These are phyloP conservation scores for Candida saitoana DNA, from an alignment of 805 yeast genomes.

Conservation along the genomic window DNA sequence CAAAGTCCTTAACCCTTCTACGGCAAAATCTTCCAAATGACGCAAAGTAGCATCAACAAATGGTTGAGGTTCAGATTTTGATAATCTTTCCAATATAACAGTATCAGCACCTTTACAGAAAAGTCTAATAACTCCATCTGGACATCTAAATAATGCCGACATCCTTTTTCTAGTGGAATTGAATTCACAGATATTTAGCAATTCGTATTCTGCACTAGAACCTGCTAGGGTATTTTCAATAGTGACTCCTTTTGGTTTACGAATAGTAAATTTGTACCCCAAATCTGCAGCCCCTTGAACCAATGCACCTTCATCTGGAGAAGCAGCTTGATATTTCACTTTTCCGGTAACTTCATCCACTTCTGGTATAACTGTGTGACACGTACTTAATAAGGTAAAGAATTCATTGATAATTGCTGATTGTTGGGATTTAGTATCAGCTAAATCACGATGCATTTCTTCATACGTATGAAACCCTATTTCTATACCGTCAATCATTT, in stretches of 20 bases:
- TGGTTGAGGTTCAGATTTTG: constrained; percentile 58
- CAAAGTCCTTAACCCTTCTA: constrained; percentile 90
- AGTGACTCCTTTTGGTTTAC: constrained; percentile 80
- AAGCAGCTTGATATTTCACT: constrained; percentile 95
- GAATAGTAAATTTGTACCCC: constrained; percentile 78
- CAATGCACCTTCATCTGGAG: constrained; percentile 98
- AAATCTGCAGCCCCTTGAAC: constrained; percentile 93
- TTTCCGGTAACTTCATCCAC: constrained; percentile 49
- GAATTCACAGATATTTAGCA: constrained; percentile 90
- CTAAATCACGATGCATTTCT: constrained; percentile 48
- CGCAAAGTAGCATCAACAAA: constrained; percentile 77
- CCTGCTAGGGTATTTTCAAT: constrained; percentile 51
- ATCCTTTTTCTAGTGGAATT: constrained; percentile 96
- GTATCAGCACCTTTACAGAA: constrained; percentile 98
- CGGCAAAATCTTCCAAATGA: constrained; percentile 94
- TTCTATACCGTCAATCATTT: constrained; percentile 71
- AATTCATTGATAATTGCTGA: constrained; percentile 63
- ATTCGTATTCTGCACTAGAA: constrained; percentile 55
- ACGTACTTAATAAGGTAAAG: constrained; percentile 77
- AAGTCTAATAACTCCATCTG: constrained; percentile 84
- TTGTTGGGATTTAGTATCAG: constrained; percentile 40
- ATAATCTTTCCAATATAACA: constrained; percentile 82
- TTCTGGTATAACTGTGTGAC: constrained; percentile 98
- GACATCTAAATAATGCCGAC: constrained; percentile 92
- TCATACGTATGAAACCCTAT: constrained; percentile 73